Percentiles rank a stretch among this genome's conserved stretches.
These are phyloP conservation scores for Clitoria ternatea DNA, from an alignment of 306 rosid species.

Conservation along the genomic window DNA sequence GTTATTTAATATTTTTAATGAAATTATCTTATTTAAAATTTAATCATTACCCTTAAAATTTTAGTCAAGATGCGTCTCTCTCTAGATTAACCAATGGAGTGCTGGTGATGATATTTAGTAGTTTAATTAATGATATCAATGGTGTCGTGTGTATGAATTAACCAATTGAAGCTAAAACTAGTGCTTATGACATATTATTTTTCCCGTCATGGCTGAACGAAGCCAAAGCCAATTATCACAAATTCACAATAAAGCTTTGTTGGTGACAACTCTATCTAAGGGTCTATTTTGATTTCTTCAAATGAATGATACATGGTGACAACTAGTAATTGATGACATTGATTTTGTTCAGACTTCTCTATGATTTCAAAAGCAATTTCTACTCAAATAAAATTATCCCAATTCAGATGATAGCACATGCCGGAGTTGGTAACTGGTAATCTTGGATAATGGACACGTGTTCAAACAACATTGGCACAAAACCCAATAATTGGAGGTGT, in stretches of 20 bases:
- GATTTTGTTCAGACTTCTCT: conserved; percentile 2
- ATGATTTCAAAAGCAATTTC: background rate
- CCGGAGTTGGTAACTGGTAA: background rate
- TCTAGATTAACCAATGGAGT: background rate
- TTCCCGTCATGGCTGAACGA: background rate
- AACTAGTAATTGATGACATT: background rate
- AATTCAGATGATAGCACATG: conserved; percentile 20
- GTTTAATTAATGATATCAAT: background rate
- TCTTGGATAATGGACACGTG: background rate
- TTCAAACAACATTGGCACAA: background rate
- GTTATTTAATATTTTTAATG: too few species aligned
- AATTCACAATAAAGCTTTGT: background rate
- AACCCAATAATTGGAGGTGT: background rate
- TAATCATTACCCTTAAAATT: too few species aligned
- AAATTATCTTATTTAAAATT: too few species aligned
- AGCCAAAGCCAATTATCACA: background rate
- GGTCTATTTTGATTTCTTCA: conserved; percentile 17
- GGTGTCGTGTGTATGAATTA: background rate
- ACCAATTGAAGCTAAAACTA: background rate
- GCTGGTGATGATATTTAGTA: background rate
- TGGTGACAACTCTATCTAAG: conserved; percentile 4
- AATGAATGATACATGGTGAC: background rate
- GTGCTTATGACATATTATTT: background rate
- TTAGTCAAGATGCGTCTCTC: background rate
- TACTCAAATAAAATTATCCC: background rate